These are phyloP conservation scores for Fragaria iinumae DNA, from an alignment of 306 rosid genomes.

Conservation along the genomic window DNA sequence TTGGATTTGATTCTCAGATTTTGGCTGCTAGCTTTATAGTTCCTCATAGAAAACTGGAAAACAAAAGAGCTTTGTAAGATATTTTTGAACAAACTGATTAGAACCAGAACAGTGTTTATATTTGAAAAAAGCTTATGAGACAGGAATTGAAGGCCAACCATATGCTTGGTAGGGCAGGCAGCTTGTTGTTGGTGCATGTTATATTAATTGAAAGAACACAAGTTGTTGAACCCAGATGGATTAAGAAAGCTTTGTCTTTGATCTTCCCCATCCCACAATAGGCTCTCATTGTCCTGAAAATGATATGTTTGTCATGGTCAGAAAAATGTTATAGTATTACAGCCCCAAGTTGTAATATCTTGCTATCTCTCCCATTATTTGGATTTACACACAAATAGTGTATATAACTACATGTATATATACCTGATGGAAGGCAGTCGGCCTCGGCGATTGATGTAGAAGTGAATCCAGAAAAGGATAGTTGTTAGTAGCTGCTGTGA, in stretches of 20 bases:
- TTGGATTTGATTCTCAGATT: not conserved
- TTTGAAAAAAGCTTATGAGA: slow-evolving; percentile 4
- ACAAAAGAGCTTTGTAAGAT: not conserved
- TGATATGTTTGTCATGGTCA: slow-evolving; percentile 28
- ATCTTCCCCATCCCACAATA: slow-evolving; percentile 73
- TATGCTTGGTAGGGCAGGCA: slow-evolving; percentile 43
- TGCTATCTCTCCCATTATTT: not conserved
- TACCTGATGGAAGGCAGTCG: slow-evolving; percentile 53
- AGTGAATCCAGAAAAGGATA: slow-evolving; percentile 36
- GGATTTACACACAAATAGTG: not conserved
- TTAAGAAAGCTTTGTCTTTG: slow-evolving; percentile 66
- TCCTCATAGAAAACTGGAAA: not conserved
- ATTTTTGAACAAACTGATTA: not conserved
- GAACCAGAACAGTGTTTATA: slow-evolving; percentile 11
- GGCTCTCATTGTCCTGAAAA: slow-evolving; percentile 62
- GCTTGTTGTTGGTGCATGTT: slow-evolving; percentile 12
- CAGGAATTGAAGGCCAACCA: slow-evolving; percentile 59
- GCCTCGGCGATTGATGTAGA: slow-evolving; percentile 45
- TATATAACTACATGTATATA: not conserved
- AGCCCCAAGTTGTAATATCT: not conserved
- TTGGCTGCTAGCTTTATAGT: not conserved
- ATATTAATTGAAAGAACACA: slow-evolving; percentile 53
- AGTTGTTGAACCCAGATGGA: slow-evolving; percentile 62
- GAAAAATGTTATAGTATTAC: not conserved
- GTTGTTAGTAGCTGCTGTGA: slow-evolving; percentile 33